Evolutionary conservation across 2,329 filamentous ascomycete genomes (phyloP).

Genomic region (Keithomyces neogunnii): DNA sequence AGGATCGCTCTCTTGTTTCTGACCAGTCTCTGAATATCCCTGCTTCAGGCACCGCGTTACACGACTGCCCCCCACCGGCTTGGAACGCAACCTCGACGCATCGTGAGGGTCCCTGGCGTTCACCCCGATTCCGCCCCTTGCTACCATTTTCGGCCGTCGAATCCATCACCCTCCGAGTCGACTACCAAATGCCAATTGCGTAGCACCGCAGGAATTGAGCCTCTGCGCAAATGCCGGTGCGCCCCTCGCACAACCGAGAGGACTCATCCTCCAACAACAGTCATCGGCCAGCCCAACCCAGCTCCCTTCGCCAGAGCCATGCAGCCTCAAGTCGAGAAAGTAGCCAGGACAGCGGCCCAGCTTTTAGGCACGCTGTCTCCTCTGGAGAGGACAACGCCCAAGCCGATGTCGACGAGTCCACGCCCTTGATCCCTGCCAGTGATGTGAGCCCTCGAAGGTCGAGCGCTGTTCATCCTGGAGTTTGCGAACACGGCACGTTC

Average conservation of each 20-base stretch:
- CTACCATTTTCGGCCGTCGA: too few species aligned
- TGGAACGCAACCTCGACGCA: too few species aligned
- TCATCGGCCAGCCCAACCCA: constrained; percentile 35
- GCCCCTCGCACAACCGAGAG: constrained; percentile 19
- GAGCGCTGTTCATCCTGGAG: constrained; percentile 25
- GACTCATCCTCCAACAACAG: constrained; percentile 19
- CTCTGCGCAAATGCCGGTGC: constrained; percentile 15
- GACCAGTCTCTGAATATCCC: too few species aligned
- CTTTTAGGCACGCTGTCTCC: constrained; percentile 6
- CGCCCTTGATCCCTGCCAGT: constrained; percentile 34
- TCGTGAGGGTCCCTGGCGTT: too few species aligned
- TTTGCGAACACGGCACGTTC: constrained; percentile 68
- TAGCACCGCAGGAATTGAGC: neutral
- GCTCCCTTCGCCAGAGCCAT: constrained; percentile 37
- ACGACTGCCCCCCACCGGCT: too few species aligned
- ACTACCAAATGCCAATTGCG: too few species aligned
- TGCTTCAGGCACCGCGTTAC: too few species aligned
- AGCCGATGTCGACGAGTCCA: constrained; percentile 35
- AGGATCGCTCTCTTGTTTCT: too few species aligned
- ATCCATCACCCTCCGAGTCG: too few species aligned
- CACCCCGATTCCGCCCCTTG: too few species aligned
- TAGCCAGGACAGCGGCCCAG: constrained; percentile 11
- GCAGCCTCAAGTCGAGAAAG: constrained; percentile 18
- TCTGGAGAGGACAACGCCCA: constrained; percentile 10
- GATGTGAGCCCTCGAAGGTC: constrained; percentile 9